phyloP scores from a whole-genome alignment of 257 asterid genomes.

The Coffea canephora region DNA sequence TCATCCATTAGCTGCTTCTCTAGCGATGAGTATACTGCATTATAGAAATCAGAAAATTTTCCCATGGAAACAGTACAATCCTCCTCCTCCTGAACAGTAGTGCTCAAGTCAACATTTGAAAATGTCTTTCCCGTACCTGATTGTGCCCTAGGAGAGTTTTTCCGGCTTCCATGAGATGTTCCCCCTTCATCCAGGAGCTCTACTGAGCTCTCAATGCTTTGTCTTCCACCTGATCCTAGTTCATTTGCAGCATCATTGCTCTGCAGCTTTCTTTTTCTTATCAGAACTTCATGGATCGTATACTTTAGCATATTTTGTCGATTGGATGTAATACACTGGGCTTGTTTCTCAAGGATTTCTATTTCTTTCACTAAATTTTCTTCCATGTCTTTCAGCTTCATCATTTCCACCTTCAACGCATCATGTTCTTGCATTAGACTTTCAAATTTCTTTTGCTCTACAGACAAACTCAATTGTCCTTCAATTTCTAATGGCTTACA shows the following conservation, averaged over 20 bases:
- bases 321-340: constrained; percentile 8
- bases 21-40: constrained; percentile 1
- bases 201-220: neutral
- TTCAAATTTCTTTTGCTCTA: constrained; percentile 26
- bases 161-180: neutral
- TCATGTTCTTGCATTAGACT: constrained; percentile 24
- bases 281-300: constrained; percentile 15
- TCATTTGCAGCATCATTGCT: constrained; percentile 2
- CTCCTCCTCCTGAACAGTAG: neutral
- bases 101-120: neutral
- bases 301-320: constrained; percentile 16
- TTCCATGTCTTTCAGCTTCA: constrained; percentile 26
- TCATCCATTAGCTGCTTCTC: constrained; percentile 23
- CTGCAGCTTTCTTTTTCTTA: neutral
- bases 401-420: constrained; percentile 25
- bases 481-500: neutral
- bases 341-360: constrained; percentile 18
- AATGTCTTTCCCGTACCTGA: neutral
- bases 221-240: neutral
- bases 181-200: constrained; percentile 1
- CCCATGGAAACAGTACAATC: neutral
- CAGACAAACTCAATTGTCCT: neutral
- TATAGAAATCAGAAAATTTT: neutral
- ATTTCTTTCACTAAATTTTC: constrained; percentile 24
- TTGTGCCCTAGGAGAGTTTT: neutral